These are phyloP conservation scores for Hippophae rhamnoides DNA, from an alignment of 306 rosid species.

Conservation along the genomic window DNA sequence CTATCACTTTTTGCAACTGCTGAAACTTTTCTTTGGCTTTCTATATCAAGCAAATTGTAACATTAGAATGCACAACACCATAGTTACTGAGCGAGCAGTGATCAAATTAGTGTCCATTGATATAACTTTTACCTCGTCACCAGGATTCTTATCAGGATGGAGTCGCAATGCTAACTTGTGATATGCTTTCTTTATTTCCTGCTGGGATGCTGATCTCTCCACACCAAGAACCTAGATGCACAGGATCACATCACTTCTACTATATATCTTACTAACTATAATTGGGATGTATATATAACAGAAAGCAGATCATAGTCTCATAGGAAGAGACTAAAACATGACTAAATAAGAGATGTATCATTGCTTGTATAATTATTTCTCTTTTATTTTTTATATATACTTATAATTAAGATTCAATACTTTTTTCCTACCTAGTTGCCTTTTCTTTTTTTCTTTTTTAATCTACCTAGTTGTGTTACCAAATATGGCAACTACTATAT, in stretches of 20 bases:
- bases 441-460: too few species aligned
- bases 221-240: slow-evolving; percentile 43
- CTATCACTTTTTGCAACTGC: slow-evolving; percentile 76
- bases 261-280: neutral
- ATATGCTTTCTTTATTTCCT: slow-evolving; percentile 88
- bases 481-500: too few species aligned
- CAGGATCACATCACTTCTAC: neutral
- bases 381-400: too few species aligned
- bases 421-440: too few species aligned
- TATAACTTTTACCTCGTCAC: slow-evolving; percentile 49
- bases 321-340: too few species aligned
- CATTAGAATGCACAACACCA: slow-evolving; percentile 3
- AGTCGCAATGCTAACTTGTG: slow-evolving; percentile 75
- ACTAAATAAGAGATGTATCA: too few species aligned
- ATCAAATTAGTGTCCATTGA: neutral
- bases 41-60: slow-evolving; percentile 23
- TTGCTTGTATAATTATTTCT: too few species aligned
- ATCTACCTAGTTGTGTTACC: too few species aligned
- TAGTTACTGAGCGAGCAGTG: neutral
- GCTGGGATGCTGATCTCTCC: slow-evolving; percentile 77
- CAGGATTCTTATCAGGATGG: slow-evolving; percentile 94
- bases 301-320: neutral
- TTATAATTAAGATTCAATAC: too few species aligned
- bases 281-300: neutral
- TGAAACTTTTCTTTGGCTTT: slow-evolving; percentile 87